Percentiles rank a stretch among this genome's conserved stretches.
These are phyloP conservation scores for Tulasnella sp. DNA, from an alignment of 768 basidiomycete genomes.

Conservation along the genomic window DNA sequence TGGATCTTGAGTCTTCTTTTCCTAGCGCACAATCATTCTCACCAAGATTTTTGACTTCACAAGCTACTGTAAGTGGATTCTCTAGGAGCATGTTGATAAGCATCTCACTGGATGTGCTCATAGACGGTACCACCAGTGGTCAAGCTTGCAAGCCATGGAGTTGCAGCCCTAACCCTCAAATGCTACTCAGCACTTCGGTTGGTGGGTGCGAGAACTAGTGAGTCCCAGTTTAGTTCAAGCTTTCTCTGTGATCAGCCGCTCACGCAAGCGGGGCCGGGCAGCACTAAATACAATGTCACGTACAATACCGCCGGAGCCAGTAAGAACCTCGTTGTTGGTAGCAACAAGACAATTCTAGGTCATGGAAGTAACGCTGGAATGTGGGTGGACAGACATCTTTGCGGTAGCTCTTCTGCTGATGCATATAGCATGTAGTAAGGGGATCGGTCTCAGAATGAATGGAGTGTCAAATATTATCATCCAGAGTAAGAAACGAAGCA, in stretches of 20 bases:
- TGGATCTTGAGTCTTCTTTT: background rate
- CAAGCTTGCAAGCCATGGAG: background rate
- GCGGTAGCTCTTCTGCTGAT: background rate
- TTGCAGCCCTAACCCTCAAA: background rate
- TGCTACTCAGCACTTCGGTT: background rate
- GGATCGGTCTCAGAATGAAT: background rate
- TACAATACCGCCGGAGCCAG: background rate
- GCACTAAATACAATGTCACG: background rate
- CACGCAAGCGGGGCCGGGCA: too few species aligned
- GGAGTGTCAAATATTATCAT: background rate
- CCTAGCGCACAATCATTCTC: background rate
- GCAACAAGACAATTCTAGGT: background rate
- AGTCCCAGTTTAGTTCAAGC: too few species aligned
- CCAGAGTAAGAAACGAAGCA: background rate
- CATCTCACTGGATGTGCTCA: background rate
- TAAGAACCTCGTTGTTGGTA: background rate
- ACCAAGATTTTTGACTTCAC: constrained; percentile 6
- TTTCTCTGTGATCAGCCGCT: too few species aligned
- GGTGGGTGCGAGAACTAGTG: background rate
- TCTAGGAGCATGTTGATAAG: background rate
- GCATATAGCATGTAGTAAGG: background rate
- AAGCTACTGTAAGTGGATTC: background rate
- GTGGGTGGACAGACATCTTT: background rate
- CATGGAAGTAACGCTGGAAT: background rate
- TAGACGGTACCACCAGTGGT: background rate